These are phyloP conservation scores for Cutaneotrichosporon curvatum DNA, from an alignment of 1,284 basidiomycete genomes.

Conservation along the genomic window DNA sequence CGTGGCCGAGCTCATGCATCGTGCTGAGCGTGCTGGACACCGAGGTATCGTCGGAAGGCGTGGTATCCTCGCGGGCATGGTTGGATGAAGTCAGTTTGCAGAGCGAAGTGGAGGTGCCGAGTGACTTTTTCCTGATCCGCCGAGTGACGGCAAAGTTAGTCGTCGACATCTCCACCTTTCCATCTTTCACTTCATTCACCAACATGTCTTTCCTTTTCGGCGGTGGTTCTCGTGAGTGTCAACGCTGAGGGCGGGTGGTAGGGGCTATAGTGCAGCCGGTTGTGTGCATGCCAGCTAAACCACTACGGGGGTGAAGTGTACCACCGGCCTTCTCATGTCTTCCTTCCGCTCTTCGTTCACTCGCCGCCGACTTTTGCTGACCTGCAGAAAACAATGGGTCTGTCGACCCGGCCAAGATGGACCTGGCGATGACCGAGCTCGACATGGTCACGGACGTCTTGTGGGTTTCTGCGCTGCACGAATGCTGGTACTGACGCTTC, in stretches of 20 bases:
- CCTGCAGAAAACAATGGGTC: slow-evolving; percentile 20
- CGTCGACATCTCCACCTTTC: slow-evolving; percentile 1
- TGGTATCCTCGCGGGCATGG: slow-evolving; percentile 3
- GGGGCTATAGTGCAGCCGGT: too few species aligned
- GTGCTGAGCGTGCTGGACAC: too few species aligned
- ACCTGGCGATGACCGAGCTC: slow-evolving; percentile 47
- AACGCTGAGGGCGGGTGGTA: too few species aligned
- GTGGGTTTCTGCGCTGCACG: slow-evolving; percentile 22
- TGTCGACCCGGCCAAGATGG: slow-evolving; percentile 44
- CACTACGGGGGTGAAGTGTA: too few species aligned
- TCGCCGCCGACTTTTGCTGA: background rate
- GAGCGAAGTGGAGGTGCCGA: background rate
- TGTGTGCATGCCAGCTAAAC: too few species aligned
- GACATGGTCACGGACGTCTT: slow-evolving; percentile 49
- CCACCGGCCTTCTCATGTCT: too few species aligned
- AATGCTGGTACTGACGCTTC: background rate
- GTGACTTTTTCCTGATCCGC: background rate
- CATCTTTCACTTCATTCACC: background rate
- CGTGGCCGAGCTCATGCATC: too few species aligned
- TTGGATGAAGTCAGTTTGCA: background rate
- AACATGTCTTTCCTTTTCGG: slow-evolving; percentile 29
- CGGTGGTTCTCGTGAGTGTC: slow-evolving; percentile 24
- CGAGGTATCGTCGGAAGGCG: background rate
- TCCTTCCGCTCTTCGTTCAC: too few species aligned
- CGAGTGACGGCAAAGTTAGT: background rate